Conservation (phyloP, 495 filamentous ascomycete species). For the Thermochaetoides thermophila region DNA sequence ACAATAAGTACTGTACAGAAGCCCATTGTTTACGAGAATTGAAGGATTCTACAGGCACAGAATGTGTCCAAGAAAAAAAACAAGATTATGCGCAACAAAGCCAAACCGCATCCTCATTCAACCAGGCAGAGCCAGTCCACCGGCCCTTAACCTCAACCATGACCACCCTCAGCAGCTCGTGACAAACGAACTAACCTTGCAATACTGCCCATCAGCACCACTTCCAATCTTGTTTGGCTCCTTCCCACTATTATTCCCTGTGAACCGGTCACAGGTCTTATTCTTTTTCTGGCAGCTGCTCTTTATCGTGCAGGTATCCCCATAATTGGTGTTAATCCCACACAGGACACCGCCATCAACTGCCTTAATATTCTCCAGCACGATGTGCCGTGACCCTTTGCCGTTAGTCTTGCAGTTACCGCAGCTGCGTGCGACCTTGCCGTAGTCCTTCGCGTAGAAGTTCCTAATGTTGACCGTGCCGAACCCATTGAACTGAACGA, state of each 20-base stretch:
- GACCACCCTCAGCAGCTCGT: conserved; percentile 1
- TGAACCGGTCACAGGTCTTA: conserved; percentile 27
- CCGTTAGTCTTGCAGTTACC: conserved; percentile 35
- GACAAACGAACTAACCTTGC: conserved; percentile 4
- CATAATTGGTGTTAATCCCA: conserved; percentile 39
- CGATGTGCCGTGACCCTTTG: conserved; percentile 29
- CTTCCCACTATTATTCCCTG: conserved; percentile 28
- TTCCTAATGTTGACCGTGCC: conserved; percentile 33
- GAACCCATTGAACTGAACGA: conserved; percentile 8
- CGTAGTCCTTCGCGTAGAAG: conserved; percentile 34
- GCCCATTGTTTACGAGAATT: no score
- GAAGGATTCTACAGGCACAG: no score
- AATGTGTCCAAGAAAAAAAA: no score
- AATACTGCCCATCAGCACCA: conserved; percentile 13
- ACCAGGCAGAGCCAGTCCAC: no score
- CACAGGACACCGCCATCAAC: conserved; percentile 29
- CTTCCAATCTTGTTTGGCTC: conserved; percentile 23
- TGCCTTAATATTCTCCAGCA: conserved; percentile 35
- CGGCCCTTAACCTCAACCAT: no score
- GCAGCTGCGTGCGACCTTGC: conserved; percentile 43
- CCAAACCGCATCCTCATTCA: no score
- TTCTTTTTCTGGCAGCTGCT: conserved; percentile 16
- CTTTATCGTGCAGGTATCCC: conserved; percentile 26
- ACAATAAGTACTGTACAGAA: no score
- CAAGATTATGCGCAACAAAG: no score